Evolutionary conservation across 306 rosid genomes (phyloP), one percentile per base, ranked within the genome.

Genomic region (Rubus parviflorus): DNA sequence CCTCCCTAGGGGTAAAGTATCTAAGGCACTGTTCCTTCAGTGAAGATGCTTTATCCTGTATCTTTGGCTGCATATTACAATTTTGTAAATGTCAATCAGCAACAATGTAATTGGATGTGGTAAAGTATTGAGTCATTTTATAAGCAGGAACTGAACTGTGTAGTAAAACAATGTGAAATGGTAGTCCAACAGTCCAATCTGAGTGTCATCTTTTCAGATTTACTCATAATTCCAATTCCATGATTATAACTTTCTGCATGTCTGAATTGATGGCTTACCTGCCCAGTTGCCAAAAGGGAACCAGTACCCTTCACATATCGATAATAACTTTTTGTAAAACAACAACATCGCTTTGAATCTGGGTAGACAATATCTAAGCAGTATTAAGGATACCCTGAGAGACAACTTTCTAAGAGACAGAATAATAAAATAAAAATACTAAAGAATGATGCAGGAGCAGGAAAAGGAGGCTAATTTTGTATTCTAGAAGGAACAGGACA

Each of bases 291-390:
- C 84, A 95, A 84, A 80, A 91, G 93, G 38, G 97, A 95, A 76
- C 99, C 99, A 20, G 96, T 95, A 68, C 99, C 98, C 87, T 95
- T 95, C 86, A 95, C 91, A 53, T 92, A 95, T 84, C 97, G 89
- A 77, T 85, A 88, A 84, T 92, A 92, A 84, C 99, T 89, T 88
- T 92, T 95, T 5, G 97, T 95, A 75, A 92, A 95, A 75, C 99
- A 95, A 80, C 99, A 95, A 76, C 99, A 95, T 68, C 96, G 90
- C 85, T 82, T 88, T 70, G 99, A 95, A 87, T 92, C 97, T 40
- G 94, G 88, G 74, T 90, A 89, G 65, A 95, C 94, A 73, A 95
- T 85, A 89, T 95, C 99, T 95, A 83, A 78, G 74, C 75, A 60
- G 15, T 40, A 65, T 89, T 77, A 85, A 85, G 88, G 86, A 89